phyloP scores from a whole-genome alignment of 495 filamentous ascomycete species.

The Cercophora samala region DNA sequence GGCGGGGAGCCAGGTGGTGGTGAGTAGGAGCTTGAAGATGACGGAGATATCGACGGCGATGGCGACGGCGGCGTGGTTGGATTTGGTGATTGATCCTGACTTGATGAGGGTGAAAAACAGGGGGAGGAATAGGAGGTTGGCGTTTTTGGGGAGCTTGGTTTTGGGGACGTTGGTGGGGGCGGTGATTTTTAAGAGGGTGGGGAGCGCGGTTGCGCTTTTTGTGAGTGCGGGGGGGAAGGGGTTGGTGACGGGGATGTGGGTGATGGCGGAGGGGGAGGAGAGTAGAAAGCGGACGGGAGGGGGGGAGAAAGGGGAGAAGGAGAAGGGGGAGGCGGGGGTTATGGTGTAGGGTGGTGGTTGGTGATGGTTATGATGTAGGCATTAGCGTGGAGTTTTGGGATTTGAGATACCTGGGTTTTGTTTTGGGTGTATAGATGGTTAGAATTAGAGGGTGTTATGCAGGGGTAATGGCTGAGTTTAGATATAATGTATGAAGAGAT shows the following conservation, averaged over 20 bases:
- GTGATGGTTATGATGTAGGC: not conserved
- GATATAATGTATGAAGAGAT: too few species aligned
- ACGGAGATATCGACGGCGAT: constrained; percentile 66
- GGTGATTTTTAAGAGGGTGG: constrained; percentile 40
- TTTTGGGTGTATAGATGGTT: not conserved
- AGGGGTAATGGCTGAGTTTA: too few species aligned
- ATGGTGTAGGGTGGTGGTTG: not conserved
- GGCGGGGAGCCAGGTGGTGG: constrained; percentile 57
- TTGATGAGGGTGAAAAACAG: constrained; percentile 47
- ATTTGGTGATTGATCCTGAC: constrained; percentile 54
- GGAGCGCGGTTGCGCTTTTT: constrained; percentile 42
- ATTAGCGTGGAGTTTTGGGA: not conserved
- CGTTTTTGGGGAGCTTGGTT: constrained; percentile 50
- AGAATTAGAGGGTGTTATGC: not conserved
- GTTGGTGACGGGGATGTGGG: constrained; percentile 44
- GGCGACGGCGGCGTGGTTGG: constrained; percentile 63
- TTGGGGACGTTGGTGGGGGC: constrained; percentile 55
- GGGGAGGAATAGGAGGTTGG: constrained; percentile 48
- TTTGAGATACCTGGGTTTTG: not conserved
- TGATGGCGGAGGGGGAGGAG: constrained; percentile 37
- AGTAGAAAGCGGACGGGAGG: constrained; percentile 29
- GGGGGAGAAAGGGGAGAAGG: constrained; percentile 21
- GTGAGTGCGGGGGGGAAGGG: constrained; percentile 46
- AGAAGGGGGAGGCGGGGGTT: constrained; percentile 1
- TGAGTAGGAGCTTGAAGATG: constrained; percentile 52